Percentiles rank a stretch among this genome's conserved stretches.
phyloP scores from a whole-genome alignment of 2,329 filamentous ascomycete species.

The Lachnellula willkommii region DNA sequence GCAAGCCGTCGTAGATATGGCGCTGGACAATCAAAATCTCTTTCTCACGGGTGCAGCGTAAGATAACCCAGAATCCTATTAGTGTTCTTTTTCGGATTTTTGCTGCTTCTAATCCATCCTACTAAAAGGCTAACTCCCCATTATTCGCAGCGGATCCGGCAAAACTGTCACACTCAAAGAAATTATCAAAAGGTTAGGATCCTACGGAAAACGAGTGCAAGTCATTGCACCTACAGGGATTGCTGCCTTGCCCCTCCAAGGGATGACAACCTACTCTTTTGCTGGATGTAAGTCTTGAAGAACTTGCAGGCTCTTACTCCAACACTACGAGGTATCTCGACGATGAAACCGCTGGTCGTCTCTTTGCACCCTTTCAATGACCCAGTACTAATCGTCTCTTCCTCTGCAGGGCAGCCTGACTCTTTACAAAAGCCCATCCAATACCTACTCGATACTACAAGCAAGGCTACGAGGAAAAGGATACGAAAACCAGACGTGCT shows the following conservation, averaged over 20 bases:
- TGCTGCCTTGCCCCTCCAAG: constrained; percentile 24
- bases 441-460: constrained; percentile 4
- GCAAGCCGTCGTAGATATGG: constrained; percentile 21
- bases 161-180: constrained; percentile 25
- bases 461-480: not conserved
- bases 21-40: constrained; percentile 24
- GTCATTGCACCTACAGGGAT: constrained; percentile 28
- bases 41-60: constrained; percentile 28
- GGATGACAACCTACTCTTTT: constrained; percentile 25
- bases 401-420: constrained; percentile 14
- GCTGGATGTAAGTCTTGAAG: constrained; percentile 14
- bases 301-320: too few relatives aligned
- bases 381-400: too few relatives aligned
- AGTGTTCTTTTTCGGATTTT: too few relatives aligned
- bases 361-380: too few relatives aligned
- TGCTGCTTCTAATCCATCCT: too few relatives aligned
- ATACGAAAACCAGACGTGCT: constrained; percentile 15
- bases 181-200: constrained; percentile 13
- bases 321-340: too few relatives aligned
- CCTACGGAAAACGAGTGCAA: constrained; percentile 10
- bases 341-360: too few relatives aligned
- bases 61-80: too few relatives aligned
- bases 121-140: too few relatives aligned
- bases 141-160: constrained; percentile 13
- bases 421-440: constrained; percentile 15